Conservation (phyloP, 2,329 filamentous ascomycete genomes). For the Fusarium poae region DNA sequence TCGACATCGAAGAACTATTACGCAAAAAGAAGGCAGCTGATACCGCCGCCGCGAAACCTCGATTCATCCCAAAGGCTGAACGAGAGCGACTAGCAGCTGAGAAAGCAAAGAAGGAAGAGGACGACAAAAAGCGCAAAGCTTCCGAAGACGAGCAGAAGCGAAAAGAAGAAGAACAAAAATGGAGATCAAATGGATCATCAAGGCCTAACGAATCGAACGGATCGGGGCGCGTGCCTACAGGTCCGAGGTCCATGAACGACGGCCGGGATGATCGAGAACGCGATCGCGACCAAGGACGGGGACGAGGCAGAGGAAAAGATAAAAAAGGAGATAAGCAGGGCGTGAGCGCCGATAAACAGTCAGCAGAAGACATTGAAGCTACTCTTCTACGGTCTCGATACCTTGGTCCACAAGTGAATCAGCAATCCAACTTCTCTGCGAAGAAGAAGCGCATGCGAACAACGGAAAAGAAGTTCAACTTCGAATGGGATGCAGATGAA, state of each 20-base stretch:
- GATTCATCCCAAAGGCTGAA: slow-evolving; percentile 86
- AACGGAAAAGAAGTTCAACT: slow-evolving; percentile 98
- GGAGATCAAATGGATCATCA: slow-evolving; percentile 50
- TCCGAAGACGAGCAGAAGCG: slow-evolving; percentile 77
- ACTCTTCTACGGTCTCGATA: slow-evolving; percentile 84
- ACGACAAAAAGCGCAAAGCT: slow-evolving; percentile 64
- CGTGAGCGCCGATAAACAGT: slow-evolving; percentile 54
- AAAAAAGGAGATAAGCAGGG: slow-evolving; percentile 55
- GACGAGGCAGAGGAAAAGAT: slow-evolving; percentile 54
- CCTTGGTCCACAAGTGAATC: slow-evolving; percentile 89
- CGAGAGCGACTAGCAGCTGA: slow-evolving; percentile 84
- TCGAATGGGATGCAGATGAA: slow-evolving; percentile 96
- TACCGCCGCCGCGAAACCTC: slow-evolving; percentile 86
- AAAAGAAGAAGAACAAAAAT: slow-evolving; percentile 70
- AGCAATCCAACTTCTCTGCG: slow-evolving; percentile 86
- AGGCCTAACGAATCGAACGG: slow-evolving; percentile 47
- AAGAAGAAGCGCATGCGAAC: slow-evolving; percentile 96
- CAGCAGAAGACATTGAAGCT: slow-evolving; percentile 76
- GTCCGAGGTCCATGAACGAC: slow-evolving; percentile 74
- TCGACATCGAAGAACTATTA: slow-evolving; percentile 88
- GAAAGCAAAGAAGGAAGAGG: slow-evolving; percentile 78
- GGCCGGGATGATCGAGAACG: slow-evolving; percentile 47
- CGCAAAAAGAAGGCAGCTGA: slow-evolving; percentile 88
- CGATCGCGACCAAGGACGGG: slow-evolving; percentile 23
- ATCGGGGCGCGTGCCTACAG: slow-evolving; percentile 70